Conservation (phyloP, 1,284 basidiomycete species). For the Cronartium quercuum region DNA sequence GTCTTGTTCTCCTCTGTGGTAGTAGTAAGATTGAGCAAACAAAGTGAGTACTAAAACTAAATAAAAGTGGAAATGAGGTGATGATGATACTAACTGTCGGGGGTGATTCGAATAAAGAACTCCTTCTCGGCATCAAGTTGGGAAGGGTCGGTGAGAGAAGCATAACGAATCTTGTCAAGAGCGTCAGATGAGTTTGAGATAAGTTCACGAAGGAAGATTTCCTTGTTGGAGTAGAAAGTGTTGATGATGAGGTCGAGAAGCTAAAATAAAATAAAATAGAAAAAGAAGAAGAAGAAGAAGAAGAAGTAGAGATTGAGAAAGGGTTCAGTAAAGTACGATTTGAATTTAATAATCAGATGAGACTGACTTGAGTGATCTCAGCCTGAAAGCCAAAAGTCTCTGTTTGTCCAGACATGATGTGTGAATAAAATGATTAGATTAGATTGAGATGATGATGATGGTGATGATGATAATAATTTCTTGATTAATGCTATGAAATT, state of each 20-base stretch:
- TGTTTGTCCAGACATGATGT: slow-evolving; percentile 33
- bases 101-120: slow-evolving; percentile 82
- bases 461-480: too few relatives aligned
- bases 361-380: slow-evolving; percentile 73
- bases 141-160: slow-evolving; percentile 81
- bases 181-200: slow-evolving; percentile 82
- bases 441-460: background rate
- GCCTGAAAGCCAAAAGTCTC: slow-evolving; percentile 64
- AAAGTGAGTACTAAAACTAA: slow-evolving; percentile 21
- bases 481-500: too few relatives aligned
- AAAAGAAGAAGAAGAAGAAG: slow-evolving; percentile 48
- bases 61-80: background rate
- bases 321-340: background rate
- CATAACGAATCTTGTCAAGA: slow-evolving; percentile 92
- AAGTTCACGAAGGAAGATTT: slow-evolving; percentile 92
- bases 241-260: slow-evolving; percentile 73
- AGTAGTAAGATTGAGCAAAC: slow-evolving; percentile 45
- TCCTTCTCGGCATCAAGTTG: slow-evolving; percentile 74
- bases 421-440: too few relatives aligned
- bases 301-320: background rate
- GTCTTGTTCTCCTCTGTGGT: slow-evolving; percentile 84
- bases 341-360: background rate
- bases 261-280: slow-evolving; percentile 38
- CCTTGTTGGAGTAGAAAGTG: slow-evolving; percentile 98
- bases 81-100: slow-evolving; percentile 47